phyloP scores from a whole-genome alignment of 441 rosid species.

The Adansonia rubrostipa region DNA sequence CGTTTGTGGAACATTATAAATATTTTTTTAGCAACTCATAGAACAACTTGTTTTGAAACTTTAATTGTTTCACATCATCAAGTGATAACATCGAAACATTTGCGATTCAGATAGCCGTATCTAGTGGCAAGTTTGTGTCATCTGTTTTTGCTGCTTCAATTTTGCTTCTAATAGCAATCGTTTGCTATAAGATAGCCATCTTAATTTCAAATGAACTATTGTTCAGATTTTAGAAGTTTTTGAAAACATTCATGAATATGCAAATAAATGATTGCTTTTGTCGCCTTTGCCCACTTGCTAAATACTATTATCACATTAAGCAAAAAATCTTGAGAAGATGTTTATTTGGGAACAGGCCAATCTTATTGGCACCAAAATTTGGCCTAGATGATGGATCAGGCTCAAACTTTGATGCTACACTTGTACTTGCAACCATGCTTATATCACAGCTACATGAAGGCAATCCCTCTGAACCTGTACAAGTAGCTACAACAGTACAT shows the following conservation, averaged over 20 bases:
- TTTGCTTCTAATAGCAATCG: background rate
- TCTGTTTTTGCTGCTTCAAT: conserved; percentile 11
- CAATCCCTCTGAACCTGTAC: conserved; percentile 53
- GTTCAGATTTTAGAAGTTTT: background rate
- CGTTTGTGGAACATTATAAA: background rate
- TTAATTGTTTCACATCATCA: background rate
- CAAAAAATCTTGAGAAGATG: conserved; percentile 21
- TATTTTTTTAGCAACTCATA: conserved; percentile 3
- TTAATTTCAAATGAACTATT: background rate
- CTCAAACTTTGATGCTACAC: conserved; percentile 82
- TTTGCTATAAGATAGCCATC: background rate
- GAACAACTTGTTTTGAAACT: conserved; percentile 16
- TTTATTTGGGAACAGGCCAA: conserved; percentile 62
- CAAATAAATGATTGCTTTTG: background rate
- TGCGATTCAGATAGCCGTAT: background rate
- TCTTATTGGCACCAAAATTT: conserved; percentile 83
- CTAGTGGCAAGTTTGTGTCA: background rate
- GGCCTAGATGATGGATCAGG: conserved; percentile 73
- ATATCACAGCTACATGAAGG: conserved; percentile 75
- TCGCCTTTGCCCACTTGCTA: background rate
- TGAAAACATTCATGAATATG: background rate
- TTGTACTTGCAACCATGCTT: conserved; percentile 92
- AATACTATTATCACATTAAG: conserved; percentile 20
- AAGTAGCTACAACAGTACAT: conserved; percentile 41
- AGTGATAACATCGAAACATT: background rate